Base-by-base conservation (phyloP, 768 basidiomycete genomes). In the Trametes coccinea region DNA sequence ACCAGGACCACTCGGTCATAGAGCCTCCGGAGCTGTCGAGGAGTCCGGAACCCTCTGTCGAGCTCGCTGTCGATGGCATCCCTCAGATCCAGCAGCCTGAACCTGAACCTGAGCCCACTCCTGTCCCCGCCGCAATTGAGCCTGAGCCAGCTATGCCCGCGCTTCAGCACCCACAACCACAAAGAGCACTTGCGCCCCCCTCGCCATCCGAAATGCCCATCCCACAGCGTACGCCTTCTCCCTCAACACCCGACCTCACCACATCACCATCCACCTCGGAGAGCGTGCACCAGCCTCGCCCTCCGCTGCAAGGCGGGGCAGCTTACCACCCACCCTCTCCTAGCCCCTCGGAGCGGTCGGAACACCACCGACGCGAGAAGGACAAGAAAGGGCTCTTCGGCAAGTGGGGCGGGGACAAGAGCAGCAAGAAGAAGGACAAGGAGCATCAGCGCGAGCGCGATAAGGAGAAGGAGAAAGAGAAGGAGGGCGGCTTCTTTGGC, bases 401-500 rank as follows among this genome's bases (percentile, higher is more conserved):
- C 10, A 87, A 88, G 72, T 88, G 87, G 83, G 85, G 86, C 31
- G 74, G 82, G 48, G 86, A 89, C 63, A 90, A 89, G 71, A 76
- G 76, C 40, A 76, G 77, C 52, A 90, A 87, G 76, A 89, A 85
- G 51, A 77, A 80, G 67, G 74, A 70, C 75, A 81, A 71, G 66
- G 78, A 75, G 59, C 76, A 73, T 63, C 77, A 74, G 64, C 34
- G 34, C n/a, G 81, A 78, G 63, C 77, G 70, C 53, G 81, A 83
- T 10, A 78, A 79, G 46, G 83, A 88, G 66, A 84, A 84, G 69
- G 80, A 80, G 62, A 80, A 81, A 65, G 87, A 89, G 70, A 87
- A 87, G 72, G 88, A 90, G n/a, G 76, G 84, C 17, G 82, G 93
- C 2, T 97, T 98, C 79, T 93, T 98, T 66, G 93, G 94, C 2